phyloP scores from a whole-genome alignment of 768 basidiomycete genomes.

The Russula sp. region DNA sequence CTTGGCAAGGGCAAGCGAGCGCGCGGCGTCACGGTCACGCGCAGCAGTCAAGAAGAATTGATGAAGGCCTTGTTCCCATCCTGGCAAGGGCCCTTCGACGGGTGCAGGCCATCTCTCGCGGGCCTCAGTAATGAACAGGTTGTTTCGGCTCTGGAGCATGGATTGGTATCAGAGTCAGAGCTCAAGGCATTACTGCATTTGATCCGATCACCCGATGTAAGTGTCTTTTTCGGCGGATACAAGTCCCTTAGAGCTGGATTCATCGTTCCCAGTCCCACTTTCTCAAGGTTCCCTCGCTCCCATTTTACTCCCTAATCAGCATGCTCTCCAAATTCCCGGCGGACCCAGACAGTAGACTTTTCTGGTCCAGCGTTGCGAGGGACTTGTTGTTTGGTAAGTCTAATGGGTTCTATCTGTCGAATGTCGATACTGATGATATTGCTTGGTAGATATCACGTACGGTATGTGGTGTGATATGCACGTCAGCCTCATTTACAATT shows the following conservation, averaged over 20 bases:
- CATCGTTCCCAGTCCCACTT: constrained; percentile 62
- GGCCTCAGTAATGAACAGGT: constrained; percentile 58
- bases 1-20: constrained; percentile 76
- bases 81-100: constrained; percentile 75
- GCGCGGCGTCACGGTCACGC: constrained; percentile 79
- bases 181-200: constrained; percentile 63
- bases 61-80: constrained; percentile 80
- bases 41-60: constrained; percentile 75
- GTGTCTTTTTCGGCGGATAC: constrained; percentile 33
- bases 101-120: constrained; percentile 62
- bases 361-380: constrained; percentile 61
- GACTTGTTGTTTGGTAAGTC: constrained; percentile 66
- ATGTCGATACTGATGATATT: neutral
- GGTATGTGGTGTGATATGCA: constrained; percentile 13
- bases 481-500: constrained; percentile 10
- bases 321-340: constrained; percentile 75
- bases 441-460: constrained; percentile 23
- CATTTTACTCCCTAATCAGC: constrained; percentile 75
- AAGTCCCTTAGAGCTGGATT: neutral
- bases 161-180: constrained; percentile 65
- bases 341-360: constrained; percentile 71
- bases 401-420: neutral
- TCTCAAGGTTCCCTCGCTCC: constrained; percentile 78
- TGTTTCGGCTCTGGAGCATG: constrained; percentile 58
- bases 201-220: constrained; percentile 73